Conservation (phyloP, 495 filamentous ascomycete genomes). For the Parachaetomium inaequale region DNA sequence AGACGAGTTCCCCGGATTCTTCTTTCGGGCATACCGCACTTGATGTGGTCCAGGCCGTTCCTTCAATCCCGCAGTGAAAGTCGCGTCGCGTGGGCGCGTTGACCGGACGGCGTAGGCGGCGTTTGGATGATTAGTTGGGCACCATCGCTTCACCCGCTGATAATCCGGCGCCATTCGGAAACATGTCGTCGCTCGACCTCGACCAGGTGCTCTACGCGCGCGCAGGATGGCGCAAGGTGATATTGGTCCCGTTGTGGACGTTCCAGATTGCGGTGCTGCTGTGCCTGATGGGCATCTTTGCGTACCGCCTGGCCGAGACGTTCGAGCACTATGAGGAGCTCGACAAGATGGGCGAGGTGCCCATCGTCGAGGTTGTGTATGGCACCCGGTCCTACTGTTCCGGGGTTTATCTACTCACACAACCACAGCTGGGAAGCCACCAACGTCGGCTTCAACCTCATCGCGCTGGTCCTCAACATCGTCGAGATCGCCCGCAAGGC, state of each 20-base stretch:
- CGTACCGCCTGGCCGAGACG: conserved; percentile 45
- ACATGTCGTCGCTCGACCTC: conserved; percentile 34
- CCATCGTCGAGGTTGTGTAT: conserved; percentile 48
- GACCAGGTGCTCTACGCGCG: conserved; percentile 44
- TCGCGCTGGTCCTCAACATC: conserved; percentile 41
- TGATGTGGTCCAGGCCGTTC: neutral
- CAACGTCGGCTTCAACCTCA: conserved; percentile 42
- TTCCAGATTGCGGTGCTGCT: conserved; percentile 39
- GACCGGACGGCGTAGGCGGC: neutral
- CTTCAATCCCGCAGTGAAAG: neutral
- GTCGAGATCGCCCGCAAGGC: conserved; percentile 40
- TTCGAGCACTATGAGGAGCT: conserved; percentile 38
- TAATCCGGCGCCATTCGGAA: conserved; percentile 12
- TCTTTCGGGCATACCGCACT: neutral
- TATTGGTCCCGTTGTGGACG: conserved; percentile 42
- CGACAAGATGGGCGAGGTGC: conserved; percentile 33
- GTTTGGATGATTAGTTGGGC: neutral
- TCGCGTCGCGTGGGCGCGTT: neutral
- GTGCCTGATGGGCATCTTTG: conserved; percentile 46
- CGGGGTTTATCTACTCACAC: neutral
- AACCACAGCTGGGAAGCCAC: conserved; percentile 43
- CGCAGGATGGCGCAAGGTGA: conserved; percentile 40
- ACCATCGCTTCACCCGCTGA: too few relatives aligned
- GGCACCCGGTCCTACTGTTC: conserved; percentile 4
- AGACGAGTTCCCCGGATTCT: neutral